phyloP scores from a whole-genome alignment of 2,329 filamentous ascomycete genomes.

The Zymoseptoria ardabiliae region DNA sequence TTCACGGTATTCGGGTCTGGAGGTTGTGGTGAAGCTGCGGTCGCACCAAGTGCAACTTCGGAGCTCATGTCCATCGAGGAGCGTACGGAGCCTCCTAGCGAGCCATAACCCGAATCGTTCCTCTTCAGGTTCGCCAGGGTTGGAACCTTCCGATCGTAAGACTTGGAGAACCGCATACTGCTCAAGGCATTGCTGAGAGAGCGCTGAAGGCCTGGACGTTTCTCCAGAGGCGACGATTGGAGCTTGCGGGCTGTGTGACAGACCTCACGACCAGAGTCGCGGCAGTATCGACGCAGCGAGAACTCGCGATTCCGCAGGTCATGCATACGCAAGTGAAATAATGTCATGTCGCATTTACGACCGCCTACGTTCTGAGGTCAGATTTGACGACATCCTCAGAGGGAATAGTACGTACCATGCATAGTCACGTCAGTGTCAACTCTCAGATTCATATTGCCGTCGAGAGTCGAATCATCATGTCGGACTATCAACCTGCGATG shows the following conservation, averaged over 20 bases:
- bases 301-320: slow-evolving; percentile 81
- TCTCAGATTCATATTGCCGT: slow-evolving; percentile 95
- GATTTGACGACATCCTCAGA: neutral
- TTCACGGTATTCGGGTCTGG: slow-evolving; percentile 59
- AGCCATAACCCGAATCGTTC: slow-evolving; percentile 54
- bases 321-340: slow-evolving; percentile 94
- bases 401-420: slow-evolving; percentile 30
- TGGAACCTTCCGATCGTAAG: slow-evolving; percentile 38
- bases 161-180: slow-evolving; percentile 46
- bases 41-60: slow-evolving; percentile 45
- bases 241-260: slow-evolving; percentile 74
- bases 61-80: slow-evolving; percentile 32
- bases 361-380: slow-evolving; percentile 29
- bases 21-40: slow-evolving; percentile 5
- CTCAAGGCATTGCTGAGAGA: slow-evolving; percentile 55
- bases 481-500: slow-evolving; percentile 71
- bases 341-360: slow-evolving; percentile 53
- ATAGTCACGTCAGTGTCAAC: slow-evolving; percentile 66
- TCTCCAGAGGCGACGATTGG: slow-evolving; percentile 43
- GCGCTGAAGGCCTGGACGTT: slow-evolving; percentile 47
- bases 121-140: slow-evolving; percentile 42
- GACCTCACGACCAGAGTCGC: slow-evolving; percentile 86
- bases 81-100: slow-evolving; percentile 37
- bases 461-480: slow-evolving; percentile 81
- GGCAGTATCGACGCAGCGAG: slow-evolving; percentile 82